Evolutionary conservation across 108 stramenopile species (phyloP), one percentile per base, ranked within the genome.

Genomic region (Skeletonema costatum): DNA sequence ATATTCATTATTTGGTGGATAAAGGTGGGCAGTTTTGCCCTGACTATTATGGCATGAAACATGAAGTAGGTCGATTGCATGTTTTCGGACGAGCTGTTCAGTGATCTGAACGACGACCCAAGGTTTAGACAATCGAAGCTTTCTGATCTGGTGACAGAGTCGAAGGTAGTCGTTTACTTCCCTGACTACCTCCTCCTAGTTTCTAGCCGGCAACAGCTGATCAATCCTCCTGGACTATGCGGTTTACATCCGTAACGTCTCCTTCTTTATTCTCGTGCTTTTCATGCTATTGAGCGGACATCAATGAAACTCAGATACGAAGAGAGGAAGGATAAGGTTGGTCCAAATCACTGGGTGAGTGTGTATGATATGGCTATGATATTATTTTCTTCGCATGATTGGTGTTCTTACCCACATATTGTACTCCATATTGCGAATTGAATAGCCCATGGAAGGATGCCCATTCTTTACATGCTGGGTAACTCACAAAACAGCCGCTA

Each of bases 21-120:
- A 81, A 70, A n/a, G 83, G 86, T 16, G 86, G 86, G 33, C 86
- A 87, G 35, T 84, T 77, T 44, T 78, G 81, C 44, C 51, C 51
- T 12, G 81, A 87, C 65, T 87, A 87, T 63, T 87, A 84, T 71
- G 86, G 86, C n/a, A 87, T 87, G 86, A 87, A 75, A 75, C 79
- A 83, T 35, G 86, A 87, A 59, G 31, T 87, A 21, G 77, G 77
- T 84, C 13, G 86, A 87, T 50, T 83, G 81, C 67, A 83, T 87
- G 4, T 33, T 17, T 33, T 79, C 81, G 3, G 73, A 83, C 10
- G 86, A 87, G 64, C 13, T 78, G 12, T 75, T 59, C 38, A 59
- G 84, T n/a, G 86, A 87, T 68, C 78, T 83, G 9, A 87, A 87
- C 50, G 86, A 87, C 46, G 81, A 83, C 25, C 64, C 79, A 21